Base-by-base conservation (phyloP, 1,284 basidiomycete genomes). In the Moesziomyces antarcticus region DNA sequence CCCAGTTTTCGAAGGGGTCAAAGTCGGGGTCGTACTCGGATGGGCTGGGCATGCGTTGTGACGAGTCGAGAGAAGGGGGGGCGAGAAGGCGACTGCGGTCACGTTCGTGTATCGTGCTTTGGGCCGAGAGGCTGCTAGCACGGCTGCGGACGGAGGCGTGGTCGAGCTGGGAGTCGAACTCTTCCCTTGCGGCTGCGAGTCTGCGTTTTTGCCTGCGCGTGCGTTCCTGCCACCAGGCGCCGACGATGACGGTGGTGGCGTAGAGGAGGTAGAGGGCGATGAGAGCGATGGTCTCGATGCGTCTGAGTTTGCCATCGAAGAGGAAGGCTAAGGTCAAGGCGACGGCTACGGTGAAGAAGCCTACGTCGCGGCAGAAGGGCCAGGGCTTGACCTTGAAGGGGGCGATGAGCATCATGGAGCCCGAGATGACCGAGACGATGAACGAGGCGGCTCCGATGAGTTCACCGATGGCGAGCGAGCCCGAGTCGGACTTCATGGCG, bases 361-460 rank as follows among this genome's bases (percentile, higher is more conserved):
- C 90, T 30, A 95, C 92, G 83, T 99, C 97, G 37, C 97, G 90
- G 16, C 97, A 85, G 85, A 99, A 98, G 0, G 93, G 90, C 41
- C 88, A 87, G 0, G 87, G 88, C 33, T 91, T 88, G 18, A 98
- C 93, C 70, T 89, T 88, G 86, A 99, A 99, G 0, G 94, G 94
- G 65, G 91, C 91, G 83, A 98, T 93, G 83, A 99, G 91, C 80
- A 94, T 95, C 90, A 99, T 97, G 18, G 92, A 92, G 7, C 96
- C 96, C 46, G 84, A 94, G 42, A 99, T 94, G 79, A 95, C 94
- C 3, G 93, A 93, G 21, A 94, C 91, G 83, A 98, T 96, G 86
- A 98, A 99, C 2, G 93, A 90, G 1, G 96, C 95, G 1, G 96
- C 96, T 16, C 96, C 96, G 22, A 99, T 87, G 6, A 99, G 88